A percentile compares a stretch with the other conserved stretches of the same genome.
Evolutionary conservation across 805 yeast genomes (phyloP).

Genomic region (Wickerhamomyces mucosus): DNA sequence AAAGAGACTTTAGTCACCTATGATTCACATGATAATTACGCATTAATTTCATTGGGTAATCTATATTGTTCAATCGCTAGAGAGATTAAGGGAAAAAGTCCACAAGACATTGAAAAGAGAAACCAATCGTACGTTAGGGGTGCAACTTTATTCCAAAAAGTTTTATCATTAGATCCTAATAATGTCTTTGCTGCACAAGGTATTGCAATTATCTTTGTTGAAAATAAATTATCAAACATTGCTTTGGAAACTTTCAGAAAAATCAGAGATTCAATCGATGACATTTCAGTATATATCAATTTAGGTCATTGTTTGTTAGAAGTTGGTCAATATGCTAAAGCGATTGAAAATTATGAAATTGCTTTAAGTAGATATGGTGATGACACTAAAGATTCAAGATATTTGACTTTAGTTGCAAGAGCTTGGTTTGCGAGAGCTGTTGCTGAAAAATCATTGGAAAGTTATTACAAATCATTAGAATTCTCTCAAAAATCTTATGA

Average conservation of each 20-base stretch:
- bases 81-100: conserved; percentile 45
- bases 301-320: conserved; percentile 83
- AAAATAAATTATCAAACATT: conserved; percentile 59
- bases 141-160: conserved; percentile 87
- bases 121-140: conserved; percentile 78
- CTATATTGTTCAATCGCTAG: conserved; percentile 76
- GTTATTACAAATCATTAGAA: conserved; percentile 51
- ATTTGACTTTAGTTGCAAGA: conserved; percentile 68
- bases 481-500: conserved; percentile 49
- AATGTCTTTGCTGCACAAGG: conserved; percentile 98
- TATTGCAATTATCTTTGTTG: conserved; percentile 85
- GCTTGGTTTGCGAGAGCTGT: conserved; percentile 82
- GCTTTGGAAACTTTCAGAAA: conserved; percentile 85
- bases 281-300: conserved; percentile 73
- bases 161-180: conserved; percentile 68
- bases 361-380: conserved; percentile 58
- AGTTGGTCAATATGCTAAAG: conserved; percentile 71
- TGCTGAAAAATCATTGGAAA: conserved; percentile 54
- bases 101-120: conserved; percentile 44
- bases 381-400: conserved; percentile 52
- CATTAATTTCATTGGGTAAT: conserved; percentile 84
- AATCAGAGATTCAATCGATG: conserved; percentile 82
- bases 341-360: conserved; percentile 81
- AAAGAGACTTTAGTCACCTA: conserved; percentile 74
- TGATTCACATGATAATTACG: conserved; percentile 84